Base-by-base conservation (phyloP, 73 alveolate genomes). In the Urostyla sp. region DNA sequence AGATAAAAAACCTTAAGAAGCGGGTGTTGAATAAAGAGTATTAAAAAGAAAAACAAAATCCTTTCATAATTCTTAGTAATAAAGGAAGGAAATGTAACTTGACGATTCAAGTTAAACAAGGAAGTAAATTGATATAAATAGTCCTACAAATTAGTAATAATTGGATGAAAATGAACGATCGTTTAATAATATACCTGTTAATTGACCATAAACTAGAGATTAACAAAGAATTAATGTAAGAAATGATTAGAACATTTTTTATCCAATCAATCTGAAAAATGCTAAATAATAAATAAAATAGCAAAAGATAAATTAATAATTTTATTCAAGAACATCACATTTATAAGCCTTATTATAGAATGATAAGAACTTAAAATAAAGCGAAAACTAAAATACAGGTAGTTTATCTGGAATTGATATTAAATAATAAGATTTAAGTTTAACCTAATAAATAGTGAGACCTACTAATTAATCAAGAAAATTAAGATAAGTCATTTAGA, bases 161-260 rank as follows among this genome's bases (percentile, higher is more conserved):
- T 50, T 11, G 21, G 61, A 50, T 8, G 11, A n/a, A 11, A 50
- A 31, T n/a, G 7, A 50, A 50, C 45, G 28, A 4, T 58, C 31
- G 40, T 5, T 11, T 31, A 3, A 63, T 28, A 4, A 18, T 5
- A 6, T 27, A 20, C 44, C 27, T 21, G 37, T 15, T 6, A 7
- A 36, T 1, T 43, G 79, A 23, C 79, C 79, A 37, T 43, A 43
- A 10, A 63, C 79, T 3, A 35, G 79, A 63, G 79, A 63, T 18
- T 43, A 37, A 23, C 21, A 43, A 38, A 63, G 79, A 40, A 18
- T 5, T 10, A 10, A 5, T 6, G 27, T 2, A 16, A 20, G 10
- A 46, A 4, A 10, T 8, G 23, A 63, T 2, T 57, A 63, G 20
- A 48, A 40, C 8, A 20, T 11, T 40, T 2, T 16, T 23, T 7